Evolutionary conservation across 768 basidiomycete genomes (phyloP).

Genomic region (Gymnopilus junonius): DNA sequence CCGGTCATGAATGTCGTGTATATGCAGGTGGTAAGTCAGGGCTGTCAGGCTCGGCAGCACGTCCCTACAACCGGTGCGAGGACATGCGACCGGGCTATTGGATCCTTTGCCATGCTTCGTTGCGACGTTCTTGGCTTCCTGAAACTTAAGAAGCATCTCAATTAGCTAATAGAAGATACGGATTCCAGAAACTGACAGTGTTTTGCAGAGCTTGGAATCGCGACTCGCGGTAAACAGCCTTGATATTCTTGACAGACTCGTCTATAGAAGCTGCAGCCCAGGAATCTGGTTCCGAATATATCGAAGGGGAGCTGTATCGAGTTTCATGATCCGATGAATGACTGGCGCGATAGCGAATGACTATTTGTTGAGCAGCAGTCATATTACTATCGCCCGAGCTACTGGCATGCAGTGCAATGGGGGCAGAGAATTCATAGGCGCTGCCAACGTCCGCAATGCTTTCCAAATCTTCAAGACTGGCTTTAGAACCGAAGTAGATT

Average conservation of each 20-base stretch:
- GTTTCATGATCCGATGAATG: constrained; percentile 25
- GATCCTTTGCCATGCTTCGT: neutral
- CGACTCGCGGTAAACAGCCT: constrained; percentile 37
- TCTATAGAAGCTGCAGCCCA: constrained; percentile 19
- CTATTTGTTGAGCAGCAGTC: constrained; percentile 46
- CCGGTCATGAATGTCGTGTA: constrained; percentile 56
- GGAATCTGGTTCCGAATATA: constrained; percentile 10
- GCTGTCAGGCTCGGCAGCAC: constrained; percentile 45
- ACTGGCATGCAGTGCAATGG: constrained; percentile 27
- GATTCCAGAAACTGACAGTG: constrained; percentile 38
- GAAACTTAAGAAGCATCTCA: constrained; percentile 27
- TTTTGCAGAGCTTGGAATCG: constrained; percentile 39
- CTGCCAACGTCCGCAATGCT: constrained; percentile 33
- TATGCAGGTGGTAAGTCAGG: constrained; percentile 57
- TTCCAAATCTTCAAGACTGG: constrained; percentile 23
- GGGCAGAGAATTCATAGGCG: constrained; percentile 41
- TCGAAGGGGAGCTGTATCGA: constrained; percentile 16
- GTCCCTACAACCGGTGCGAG: constrained; percentile 49
- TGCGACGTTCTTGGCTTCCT: constrained; percentile 38
- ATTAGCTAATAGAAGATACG: neutral
- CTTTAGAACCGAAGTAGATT: constrained; percentile 36
- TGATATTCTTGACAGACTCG: constrained; percentile 20
- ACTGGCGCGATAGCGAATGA: constrained; percentile 40
- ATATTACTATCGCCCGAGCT: constrained; percentile 27
- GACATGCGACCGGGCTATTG: constrained; percentile 43